A percentile compares a stretch with the other conserved stretches of the same genome.
Evolutionary conservation across 805 yeast genomes (phyloP).

Genomic region (Barnettozyma wickerhamii): DNA sequence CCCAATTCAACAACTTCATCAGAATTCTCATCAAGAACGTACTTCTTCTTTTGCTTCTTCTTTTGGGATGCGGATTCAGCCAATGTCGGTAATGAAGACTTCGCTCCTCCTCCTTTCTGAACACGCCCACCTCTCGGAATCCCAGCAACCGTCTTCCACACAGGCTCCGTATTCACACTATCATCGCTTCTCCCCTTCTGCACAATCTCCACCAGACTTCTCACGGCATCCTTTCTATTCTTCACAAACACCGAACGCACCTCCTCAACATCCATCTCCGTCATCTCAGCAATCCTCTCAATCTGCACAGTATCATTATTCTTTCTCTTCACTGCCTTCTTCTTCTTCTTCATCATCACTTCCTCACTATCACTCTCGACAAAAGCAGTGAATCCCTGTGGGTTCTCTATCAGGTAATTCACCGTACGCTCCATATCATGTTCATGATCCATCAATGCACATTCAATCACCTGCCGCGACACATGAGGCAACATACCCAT

Average conservation of each 20-base stretch:
- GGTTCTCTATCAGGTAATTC: background rate
- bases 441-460: background rate
- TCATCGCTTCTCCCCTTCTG: background rate
- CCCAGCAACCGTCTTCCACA: too few species aligned
- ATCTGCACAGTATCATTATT: background rate
- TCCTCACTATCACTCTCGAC: too few species aligned
- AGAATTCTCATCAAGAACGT: conserved; percentile 13
- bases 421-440: background rate
- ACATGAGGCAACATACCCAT: background rate
- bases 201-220: conserved; percentile 3
- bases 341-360: background rate
- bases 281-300: background rate
- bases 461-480: background rate
- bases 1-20: conserved; percentile 32
- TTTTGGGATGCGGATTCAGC: too few species aligned
- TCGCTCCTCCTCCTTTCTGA: background rate
- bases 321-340: background rate
- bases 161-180: background rate
- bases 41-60: background rate
- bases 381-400: background rate
- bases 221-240: background rate
- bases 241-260: background rate
- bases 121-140: conserved; percentile 8
- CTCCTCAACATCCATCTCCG: background rate
- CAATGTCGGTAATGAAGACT: too few species aligned